Conservation (phyloP, 139 green algal genomes). For the Chlorella ohadii region DNA sequence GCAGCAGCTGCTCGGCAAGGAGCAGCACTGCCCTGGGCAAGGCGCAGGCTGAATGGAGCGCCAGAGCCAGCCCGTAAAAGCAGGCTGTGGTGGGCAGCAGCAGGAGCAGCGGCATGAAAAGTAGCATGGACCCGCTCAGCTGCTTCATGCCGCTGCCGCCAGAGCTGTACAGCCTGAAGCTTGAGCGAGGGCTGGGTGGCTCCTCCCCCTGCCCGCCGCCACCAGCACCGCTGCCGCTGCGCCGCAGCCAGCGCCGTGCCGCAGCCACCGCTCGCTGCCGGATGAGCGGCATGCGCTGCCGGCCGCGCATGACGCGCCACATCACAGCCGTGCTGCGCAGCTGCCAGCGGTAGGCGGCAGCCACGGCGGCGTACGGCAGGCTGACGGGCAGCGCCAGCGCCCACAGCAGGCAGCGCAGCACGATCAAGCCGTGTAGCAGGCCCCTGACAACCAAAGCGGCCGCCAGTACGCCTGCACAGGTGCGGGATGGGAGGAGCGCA, state of each 20-base stretch:
- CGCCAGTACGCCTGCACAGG: conserved; percentile 14
- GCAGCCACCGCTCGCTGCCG: not conserved
- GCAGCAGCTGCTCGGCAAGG: not conserved
- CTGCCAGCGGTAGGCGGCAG: conserved; percentile 20
- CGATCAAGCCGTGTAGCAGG: not conserved
- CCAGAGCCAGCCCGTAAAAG: conserved; percentile 5
- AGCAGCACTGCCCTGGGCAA: not conserved
- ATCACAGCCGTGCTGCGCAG: conserved; percentile 3
- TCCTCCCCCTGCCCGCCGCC: not conserved
- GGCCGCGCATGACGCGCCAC: conserved; percentile 27
- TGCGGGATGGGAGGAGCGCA: not conserved
- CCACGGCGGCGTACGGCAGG: not conserved
- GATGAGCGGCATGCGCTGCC: not conserved
- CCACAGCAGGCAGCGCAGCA: not conserved
- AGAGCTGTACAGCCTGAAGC: too few relatives aligned
- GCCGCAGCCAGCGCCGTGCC: not conserved
- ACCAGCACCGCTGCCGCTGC: not conserved
- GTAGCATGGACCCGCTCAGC: conserved; percentile 23
- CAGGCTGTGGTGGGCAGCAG: conserved; percentile 36
- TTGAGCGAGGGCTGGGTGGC: not conserved
- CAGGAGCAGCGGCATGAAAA: conserved; percentile 34
- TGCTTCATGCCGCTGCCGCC: conserved; percentile 17
- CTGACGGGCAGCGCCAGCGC: not conserved
- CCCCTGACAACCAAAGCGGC: not conserved
- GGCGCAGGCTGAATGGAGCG: not conserved